Evolutionary conservation across 768 basidiomycete genomes (phyloP), one percentile per base, ranked within the genome.

Genomic region (Strobilomyces dryophilus): DNA sequence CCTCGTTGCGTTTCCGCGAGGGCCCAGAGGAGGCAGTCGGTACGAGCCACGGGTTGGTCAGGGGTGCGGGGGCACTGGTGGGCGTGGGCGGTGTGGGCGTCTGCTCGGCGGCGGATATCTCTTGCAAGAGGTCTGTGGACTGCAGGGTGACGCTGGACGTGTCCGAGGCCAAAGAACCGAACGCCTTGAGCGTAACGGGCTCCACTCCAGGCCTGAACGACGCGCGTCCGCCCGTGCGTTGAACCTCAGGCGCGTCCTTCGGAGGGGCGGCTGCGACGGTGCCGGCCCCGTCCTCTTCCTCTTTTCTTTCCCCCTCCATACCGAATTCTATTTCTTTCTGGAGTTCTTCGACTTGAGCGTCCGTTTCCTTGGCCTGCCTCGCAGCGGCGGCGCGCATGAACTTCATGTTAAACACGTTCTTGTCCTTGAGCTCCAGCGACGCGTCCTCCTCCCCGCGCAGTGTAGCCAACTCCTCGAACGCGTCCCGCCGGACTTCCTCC

Each of bases 311-410:
- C 1, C 63, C 66, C 5, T 64, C 66, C 17, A 72, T 68, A 39
- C 71, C 66, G 46, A 73, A 67, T 32, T 80, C 82, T 63, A 97
- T 74, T 61, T 92, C 89, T 56, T 74, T 74, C 56, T 83, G 71
- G 54, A 95, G 83, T 60, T 89, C 87, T 51, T 89, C 88, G 5
- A 79, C 83, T 57, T 83, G 78, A 52, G 77, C 77, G 53, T 85
- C 76, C 1, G 80, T 82, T 49, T 77, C 75, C 9, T 24, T 63
- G 67, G 73, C 60, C 79, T 85, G 79, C 57, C 91, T 76, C 5
- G 81, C 81, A 74, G 88, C 84, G 0, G 92, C 95, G 43, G 94
- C 87, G 68, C 89, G 87, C 95, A 99, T 99, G 71, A 98, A 99
- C 73, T 97, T 98, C 97, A 98, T 98, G 57, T 83, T 79, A 66